phyloP scores from a whole-genome alignment of 192 early-diverging fungal genomes.

The Coemansia aciculifera region DNA sequence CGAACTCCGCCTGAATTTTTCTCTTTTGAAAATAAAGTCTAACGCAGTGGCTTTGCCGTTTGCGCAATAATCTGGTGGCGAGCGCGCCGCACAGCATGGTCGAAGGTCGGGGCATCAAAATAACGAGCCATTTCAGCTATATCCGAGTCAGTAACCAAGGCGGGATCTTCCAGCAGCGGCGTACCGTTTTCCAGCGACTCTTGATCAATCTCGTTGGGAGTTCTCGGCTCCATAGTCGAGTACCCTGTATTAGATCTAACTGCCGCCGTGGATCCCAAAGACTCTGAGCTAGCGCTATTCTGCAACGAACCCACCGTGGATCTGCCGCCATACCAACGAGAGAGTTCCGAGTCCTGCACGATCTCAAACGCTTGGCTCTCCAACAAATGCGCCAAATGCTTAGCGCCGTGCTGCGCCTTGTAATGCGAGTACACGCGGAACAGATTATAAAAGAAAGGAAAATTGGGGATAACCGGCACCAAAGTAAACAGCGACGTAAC shows the following conservation, averaged over 20 bases:
- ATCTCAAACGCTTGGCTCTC: slow-evolving; percentile 38
- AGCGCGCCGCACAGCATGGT: slow-evolving; percentile 55
- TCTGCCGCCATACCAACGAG: slow-evolving; percentile 29
- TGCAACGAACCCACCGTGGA: background rate
- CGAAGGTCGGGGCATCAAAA: slow-evolving; percentile 53
- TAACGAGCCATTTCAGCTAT: slow-evolving; percentile 43
- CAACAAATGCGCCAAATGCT: slow-evolving; percentile 40
- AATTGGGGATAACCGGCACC: slow-evolving; percentile 74
- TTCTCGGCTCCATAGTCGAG: slow-evolving; percentile 11
- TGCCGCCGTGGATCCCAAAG: background rate
- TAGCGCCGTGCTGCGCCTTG: slow-evolving; percentile 67
- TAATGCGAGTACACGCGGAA: slow-evolving; percentile 81
- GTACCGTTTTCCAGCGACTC: slow-evolving; percentile 31
- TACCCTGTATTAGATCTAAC: slow-evolving; percentile 1
- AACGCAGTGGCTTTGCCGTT: slow-evolving; percentile 18
- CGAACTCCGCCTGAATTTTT: background rate
- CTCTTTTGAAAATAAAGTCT: background rate
- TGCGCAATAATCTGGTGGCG: slow-evolving; percentile 58
- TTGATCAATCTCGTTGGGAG: slow-evolving; percentile 16
- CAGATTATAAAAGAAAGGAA: slow-evolving; percentile 76
- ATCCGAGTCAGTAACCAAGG: slow-evolving; percentile 36
- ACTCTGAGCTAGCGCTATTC: slow-evolving; percentile 1
- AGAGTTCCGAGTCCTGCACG: slow-evolving; percentile 35
- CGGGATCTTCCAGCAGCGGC: slow-evolving; percentile 28
- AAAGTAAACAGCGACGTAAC: slow-evolving; percentile 68